Percentiles rank a stretch among this genome's conserved stretches.
phyloP scores from a whole-genome alignment of 177 flowering plant species.

The Vitis hybrid region DNA sequence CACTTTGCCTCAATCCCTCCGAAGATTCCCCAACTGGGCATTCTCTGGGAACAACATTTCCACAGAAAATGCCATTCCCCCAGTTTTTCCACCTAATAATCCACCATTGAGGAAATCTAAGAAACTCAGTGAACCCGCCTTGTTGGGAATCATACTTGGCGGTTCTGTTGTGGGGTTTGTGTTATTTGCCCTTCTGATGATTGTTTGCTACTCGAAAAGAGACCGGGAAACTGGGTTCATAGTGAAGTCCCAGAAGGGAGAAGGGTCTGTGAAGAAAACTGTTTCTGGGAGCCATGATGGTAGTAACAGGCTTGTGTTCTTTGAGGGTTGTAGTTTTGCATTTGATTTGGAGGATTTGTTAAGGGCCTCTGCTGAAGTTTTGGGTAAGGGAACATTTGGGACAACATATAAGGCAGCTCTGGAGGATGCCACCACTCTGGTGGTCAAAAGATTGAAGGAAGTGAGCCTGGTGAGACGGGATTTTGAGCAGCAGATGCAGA shows the following conservation, averaged over 20 bases:
- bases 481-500: constrained; percentile 80
- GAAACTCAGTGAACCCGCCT: constrained; percentile 32
- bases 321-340: constrained; percentile 50
- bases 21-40: constrained; percentile 44
- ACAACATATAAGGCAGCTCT: constrained; percentile 73
- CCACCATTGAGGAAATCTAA: constrained; percentile 20
- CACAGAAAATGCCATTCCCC: constrained; percentile 17
- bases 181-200: constrained; percentile 28
- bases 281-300: constrained; percentile 27
- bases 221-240: constrained; percentile 2
- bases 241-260: constrained; percentile 30
- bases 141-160: constrained; percentile 40
- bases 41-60: constrained; percentile 46
- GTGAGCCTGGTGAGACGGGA: constrained; percentile 58
- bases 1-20: constrained; percentile 39
- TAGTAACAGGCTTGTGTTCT: constrained; percentile 44
- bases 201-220: constrained; percentile 23
- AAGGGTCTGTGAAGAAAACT: constrained; percentile 19
- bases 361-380: constrained; percentile 87
- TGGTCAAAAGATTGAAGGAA: constrained; percentile 82
- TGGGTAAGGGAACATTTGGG: constrained; percentile 85
- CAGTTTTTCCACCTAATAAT: constrained; percentile 20
- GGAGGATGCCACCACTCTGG: constrained; percentile 66
- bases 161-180: constrained; percentile 33
- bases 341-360: constrained; percentile 83